These are phyloP conservation scores for Tetrapisispora arboricola DNA, from an alignment of 805 yeast genomes.

Conservation along the genomic window DNA sequence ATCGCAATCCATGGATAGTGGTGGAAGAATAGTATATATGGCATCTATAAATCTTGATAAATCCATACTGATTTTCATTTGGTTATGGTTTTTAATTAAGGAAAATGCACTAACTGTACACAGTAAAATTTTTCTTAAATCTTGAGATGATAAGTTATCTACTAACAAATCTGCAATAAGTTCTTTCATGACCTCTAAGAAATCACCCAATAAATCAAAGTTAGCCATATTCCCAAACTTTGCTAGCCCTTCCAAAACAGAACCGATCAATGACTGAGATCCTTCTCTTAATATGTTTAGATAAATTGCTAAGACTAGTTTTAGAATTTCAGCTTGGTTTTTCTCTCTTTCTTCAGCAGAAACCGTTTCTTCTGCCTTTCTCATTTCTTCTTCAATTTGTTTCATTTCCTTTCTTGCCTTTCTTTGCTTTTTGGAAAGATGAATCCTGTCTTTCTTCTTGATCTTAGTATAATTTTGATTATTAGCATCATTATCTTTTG, in stretches of 20 bases:
- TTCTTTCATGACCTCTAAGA: slow-evolving; percentile 81
- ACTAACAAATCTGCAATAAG: slow-evolving; percentile 45
- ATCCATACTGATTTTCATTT: slow-evolving; percentile 68
- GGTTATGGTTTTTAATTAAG: slow-evolving; percentile 62
- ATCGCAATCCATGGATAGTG: slow-evolving; percentile 67
- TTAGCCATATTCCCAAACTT: slow-evolving; percentile 88
- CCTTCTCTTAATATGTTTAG: slow-evolving; percentile 62
- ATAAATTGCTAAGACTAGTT: slow-evolving; percentile 60
- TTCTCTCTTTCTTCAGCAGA: slow-evolving; percentile 81
- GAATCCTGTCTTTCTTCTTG: slow-evolving; percentile 81
- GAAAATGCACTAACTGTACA: slow-evolving; percentile 89
- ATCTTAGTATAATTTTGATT: slow-evolving; percentile 39
- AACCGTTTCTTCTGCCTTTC: slow-evolving; percentile 76
- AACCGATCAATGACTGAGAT: slow-evolving; percentile 61
- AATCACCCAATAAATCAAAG: slow-evolving; percentile 85
- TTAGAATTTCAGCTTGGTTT: slow-evolving; percentile 75
- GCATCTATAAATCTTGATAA: slow-evolving; percentile 69
- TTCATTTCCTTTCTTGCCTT: slow-evolving; percentile 81
- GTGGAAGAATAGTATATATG: slow-evolving; percentile 58
- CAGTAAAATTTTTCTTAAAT: slow-evolving; percentile 63
- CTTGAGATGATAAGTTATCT: slow-evolving; percentile 37
- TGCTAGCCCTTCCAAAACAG: slow-evolving; percentile 86
- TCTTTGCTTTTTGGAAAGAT: slow-evolving; percentile 80
- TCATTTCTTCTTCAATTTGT: slow-evolving; percentile 80
- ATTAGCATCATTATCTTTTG: slow-evolving; percentile 32